These are phyloP conservation scores for Petunia axillaris DNA, from an alignment of 257 asterid genomes.

Conservation along the genomic window DNA sequence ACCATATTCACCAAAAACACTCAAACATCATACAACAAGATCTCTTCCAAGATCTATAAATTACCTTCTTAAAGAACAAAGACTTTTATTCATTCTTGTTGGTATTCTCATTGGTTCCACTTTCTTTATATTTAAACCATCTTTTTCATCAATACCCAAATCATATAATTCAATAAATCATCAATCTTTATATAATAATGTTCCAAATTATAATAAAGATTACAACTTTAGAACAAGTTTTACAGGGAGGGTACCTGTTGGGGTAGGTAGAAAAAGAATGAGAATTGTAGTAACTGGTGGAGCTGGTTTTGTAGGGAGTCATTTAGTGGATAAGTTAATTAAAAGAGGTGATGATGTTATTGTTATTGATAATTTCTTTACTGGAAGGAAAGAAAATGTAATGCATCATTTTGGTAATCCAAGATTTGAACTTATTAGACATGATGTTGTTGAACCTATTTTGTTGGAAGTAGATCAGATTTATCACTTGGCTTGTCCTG, in stretches of 20 bases:
- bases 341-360: constrained; percentile 48
- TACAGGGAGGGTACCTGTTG: constrained; percentile 40
- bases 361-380: constrained; percentile 46
- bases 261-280: constrained; percentile 40
- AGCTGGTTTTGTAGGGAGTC: constrained; percentile 50
- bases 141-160: constrained; percentile 39
- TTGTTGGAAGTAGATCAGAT: constrained; percentile 52
- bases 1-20: constrained; percentile 81
- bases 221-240: background rate
- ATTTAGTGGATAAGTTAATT: constrained; percentile 46
- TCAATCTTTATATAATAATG: constrained; percentile 29
- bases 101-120: constrained; percentile 80
- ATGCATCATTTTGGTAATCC: constrained; percentile 43
- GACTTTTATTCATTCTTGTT: constrained; percentile 74
- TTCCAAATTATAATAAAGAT: background rate
- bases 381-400: constrained; percentile 49
- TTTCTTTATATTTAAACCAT: constrained; percentile 72
- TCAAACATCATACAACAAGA: constrained; percentile 54
- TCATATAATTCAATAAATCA: constrained; percentile 34
- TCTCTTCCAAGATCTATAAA: constrained; percentile 79
- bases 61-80: constrained; percentile 80
- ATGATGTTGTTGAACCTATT: constrained; percentile 48
- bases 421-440: constrained; percentile 45
- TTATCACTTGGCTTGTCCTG: constrained; percentile 43
- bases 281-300: constrained; percentile 50